phyloP scores from a whole-genome alignment of 2,329 filamentous ascomycete genomes.

The Hypoxylon sp. region DNA sequence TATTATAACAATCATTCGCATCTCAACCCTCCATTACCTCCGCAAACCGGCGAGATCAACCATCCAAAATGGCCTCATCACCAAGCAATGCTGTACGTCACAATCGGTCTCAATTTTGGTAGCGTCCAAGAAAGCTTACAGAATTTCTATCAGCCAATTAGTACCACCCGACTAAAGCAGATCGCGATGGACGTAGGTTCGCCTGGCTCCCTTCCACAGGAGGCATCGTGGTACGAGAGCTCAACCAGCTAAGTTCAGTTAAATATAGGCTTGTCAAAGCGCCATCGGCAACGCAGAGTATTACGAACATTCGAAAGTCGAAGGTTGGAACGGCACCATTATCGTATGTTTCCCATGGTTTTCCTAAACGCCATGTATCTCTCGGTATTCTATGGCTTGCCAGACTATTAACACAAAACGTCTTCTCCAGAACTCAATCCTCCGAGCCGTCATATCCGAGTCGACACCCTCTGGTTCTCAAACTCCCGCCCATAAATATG shows the following conservation, averaged over 20 bases:
- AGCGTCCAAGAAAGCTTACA: conserved; percentile 30
- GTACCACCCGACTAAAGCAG: conserved; percentile 83
- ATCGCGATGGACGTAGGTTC: conserved; percentile 83
- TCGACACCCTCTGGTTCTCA: conserved; percentile 71
- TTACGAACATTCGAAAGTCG: conserved; percentile 90
- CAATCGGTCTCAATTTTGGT: not conserved
- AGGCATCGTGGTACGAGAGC: conserved; percentile 8
- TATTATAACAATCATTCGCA: not conserved
- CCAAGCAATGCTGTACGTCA: conserved; percentile 49
- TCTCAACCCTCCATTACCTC: conserved; percentile 13
- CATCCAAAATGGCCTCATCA: conserved; percentile 47
- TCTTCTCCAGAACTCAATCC: conserved; percentile 75
- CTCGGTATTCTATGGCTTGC: not conserved
- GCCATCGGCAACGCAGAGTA: conserved; percentile 80
- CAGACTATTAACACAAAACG: conserved; percentile 16
- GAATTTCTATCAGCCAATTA: conserved; percentile 73
- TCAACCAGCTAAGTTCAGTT: conserved; percentile 41
- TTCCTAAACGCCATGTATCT: not conserved
- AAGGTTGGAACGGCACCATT: conserved; percentile 91
- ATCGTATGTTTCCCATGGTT: conserved; percentile 74
- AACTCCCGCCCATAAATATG: conserved; percentile 86
- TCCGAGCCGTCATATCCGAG: conserved; percentile 83
- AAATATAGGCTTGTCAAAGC: conserved; percentile 81
- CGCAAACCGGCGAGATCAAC: conserved; percentile 10
- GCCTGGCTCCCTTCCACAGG: conserved; percentile 21